These are phyloP conservation scores for Citrus sp. DNA, from an alignment of 345 rosid species.

Conservation along the genomic window DNA sequence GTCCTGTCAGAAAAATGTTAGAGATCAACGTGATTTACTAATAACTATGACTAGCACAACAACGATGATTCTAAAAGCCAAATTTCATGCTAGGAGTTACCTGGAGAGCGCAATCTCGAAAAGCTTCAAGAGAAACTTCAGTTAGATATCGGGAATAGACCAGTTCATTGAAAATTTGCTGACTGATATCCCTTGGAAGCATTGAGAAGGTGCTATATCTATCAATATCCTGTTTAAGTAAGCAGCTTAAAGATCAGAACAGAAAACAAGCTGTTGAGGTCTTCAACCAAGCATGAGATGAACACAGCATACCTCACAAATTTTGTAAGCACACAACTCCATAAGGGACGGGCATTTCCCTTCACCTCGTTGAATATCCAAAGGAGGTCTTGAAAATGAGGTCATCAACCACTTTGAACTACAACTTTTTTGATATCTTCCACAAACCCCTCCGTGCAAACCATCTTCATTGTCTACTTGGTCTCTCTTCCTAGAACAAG, in stretches of 20 bases:
- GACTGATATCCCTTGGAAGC: slow-evolving; percentile 88
- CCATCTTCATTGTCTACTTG: slow-evolving; percentile 56
- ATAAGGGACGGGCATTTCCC: slow-evolving; percentile 65
- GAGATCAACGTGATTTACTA: background rate
- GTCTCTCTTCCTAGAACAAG: slow-evolving; percentile 88
- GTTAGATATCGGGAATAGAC: slow-evolving; percentile 48
- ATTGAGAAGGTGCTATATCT: slow-evolving; percentile 46
- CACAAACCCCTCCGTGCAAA: slow-evolving; percentile 48
- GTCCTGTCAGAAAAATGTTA: slow-evolving; percentile 47
- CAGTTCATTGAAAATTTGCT: slow-evolving; percentile 76
- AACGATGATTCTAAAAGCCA: background rate
- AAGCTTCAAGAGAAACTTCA: slow-evolving; percentile 54
- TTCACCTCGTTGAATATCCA: slow-evolving; percentile 31
- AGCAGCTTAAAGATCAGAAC: slow-evolving; percentile 23
- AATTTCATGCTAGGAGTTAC: slow-evolving; percentile 26
- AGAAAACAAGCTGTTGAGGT: background rate
- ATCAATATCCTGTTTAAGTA: slow-evolving; percentile 54
- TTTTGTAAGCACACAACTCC: slow-evolving; percentile 66
- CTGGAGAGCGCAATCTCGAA: slow-evolving; percentile 89
- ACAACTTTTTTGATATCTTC: slow-evolving; percentile 57
- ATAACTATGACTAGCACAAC: background rate
- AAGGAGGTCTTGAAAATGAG: slow-evolving; percentile 54
- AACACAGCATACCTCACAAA: slow-evolving; percentile 47
- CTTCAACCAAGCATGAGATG: background rate
- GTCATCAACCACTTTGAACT: slow-evolving; percentile 90